Conservation (phyloP, 148 eudicot species). For the Camellia granthamiana region DNA sequence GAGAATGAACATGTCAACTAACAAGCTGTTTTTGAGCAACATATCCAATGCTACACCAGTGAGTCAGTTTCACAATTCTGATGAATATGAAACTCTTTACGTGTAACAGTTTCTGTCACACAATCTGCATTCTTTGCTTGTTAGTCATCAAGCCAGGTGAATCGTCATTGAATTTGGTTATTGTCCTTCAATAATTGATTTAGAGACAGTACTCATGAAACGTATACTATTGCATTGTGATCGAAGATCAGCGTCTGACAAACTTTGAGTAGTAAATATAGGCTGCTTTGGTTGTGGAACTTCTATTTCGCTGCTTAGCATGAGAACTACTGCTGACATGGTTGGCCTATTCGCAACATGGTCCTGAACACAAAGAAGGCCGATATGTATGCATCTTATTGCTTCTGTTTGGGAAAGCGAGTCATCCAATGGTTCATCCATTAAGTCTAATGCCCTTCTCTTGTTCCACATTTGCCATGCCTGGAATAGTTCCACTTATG, state of each 20-base stretch:
- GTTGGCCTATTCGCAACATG: slow-evolving; percentile 29
- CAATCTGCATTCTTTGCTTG: too few relatives aligned
- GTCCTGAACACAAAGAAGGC: slow-evolving; percentile 33
- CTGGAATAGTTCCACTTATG: slow-evolving; percentile 14
- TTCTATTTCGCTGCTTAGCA: slow-evolving; percentile 27
- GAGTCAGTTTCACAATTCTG: too few relatives aligned
- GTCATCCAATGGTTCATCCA: slow-evolving; percentile 27
- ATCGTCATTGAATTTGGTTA: too few relatives aligned
- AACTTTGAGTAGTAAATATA: slow-evolving; percentile 12
- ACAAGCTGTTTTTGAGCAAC: too few relatives aligned
- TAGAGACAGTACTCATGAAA: slow-evolving; percentile 10
- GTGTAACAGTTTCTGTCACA: too few relatives aligned
- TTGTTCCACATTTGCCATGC: slow-evolving; percentile 41
- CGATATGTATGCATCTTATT: slow-evolving; percentile 34
- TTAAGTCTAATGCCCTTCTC: slow-evolving; percentile 14
- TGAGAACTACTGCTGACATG: slow-evolving; percentile 5
- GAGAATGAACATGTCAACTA: too few relatives aligned
- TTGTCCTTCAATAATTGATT: slow-evolving; percentile 10
- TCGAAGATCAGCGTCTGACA: not conserved
- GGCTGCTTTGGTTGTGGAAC: slow-evolving; percentile 24
- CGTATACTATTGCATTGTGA: not conserved
- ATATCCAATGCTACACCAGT: too few relatives aligned
- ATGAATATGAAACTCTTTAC: too few relatives aligned
- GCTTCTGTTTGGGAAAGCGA: slow-evolving; percentile 15
- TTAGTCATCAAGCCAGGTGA: too few relatives aligned